Conservation (phyloP, 768 basidiomycete genomes). For the Pulveroboletus sp. region DNA sequence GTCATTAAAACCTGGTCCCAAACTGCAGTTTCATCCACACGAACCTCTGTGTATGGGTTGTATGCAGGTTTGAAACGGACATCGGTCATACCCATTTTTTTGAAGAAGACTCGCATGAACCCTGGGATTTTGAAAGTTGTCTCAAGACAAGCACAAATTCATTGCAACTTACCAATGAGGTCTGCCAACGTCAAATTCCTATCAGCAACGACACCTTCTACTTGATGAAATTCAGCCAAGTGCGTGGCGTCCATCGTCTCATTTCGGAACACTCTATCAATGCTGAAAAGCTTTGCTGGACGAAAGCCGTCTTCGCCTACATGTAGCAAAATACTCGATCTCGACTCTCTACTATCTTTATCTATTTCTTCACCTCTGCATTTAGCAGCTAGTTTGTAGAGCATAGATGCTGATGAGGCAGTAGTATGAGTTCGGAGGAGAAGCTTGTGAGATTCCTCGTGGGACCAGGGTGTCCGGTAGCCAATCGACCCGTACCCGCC, state of each 20-base stretch:
- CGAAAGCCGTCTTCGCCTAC: constrained; percentile 67
- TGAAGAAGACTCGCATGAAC: constrained; percentile 98
- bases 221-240: constrained; percentile 98
- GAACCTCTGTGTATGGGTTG: constrained; percentile 94
- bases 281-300: constrained; percentile 92
- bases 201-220: constrained; percentile 99
- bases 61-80: constrained; percentile 98
- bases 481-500: constrained; percentile 91
- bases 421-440: constrained; percentile 97
- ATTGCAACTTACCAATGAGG: constrained; percentile 67
- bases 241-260: constrained; percentile 99
- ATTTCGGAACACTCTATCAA: constrained; percentile 97
- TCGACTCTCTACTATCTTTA: constrained; percentile 28
- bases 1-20: not conserved
- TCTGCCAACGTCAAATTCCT: constrained; percentile 88
- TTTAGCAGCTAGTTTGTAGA: constrained; percentile 87
- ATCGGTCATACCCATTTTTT: constrained; percentile 92
- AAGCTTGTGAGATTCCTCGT: constrained; percentile 87
- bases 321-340: constrained; percentile 6
- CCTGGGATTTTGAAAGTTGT: constrained; percentile 41
- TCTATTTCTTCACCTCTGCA: constrained; percentile 57
- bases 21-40: not conserved
- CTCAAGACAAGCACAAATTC: not conserved
- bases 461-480: constrained; percentile 95
- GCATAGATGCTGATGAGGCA: constrained; percentile 88